Percentiles rank a stretch among this genome's conserved stretches.
Conservation (phyloP, 495 filamentous ascomycete species). For the Cercophora newfieldiana region DNA sequence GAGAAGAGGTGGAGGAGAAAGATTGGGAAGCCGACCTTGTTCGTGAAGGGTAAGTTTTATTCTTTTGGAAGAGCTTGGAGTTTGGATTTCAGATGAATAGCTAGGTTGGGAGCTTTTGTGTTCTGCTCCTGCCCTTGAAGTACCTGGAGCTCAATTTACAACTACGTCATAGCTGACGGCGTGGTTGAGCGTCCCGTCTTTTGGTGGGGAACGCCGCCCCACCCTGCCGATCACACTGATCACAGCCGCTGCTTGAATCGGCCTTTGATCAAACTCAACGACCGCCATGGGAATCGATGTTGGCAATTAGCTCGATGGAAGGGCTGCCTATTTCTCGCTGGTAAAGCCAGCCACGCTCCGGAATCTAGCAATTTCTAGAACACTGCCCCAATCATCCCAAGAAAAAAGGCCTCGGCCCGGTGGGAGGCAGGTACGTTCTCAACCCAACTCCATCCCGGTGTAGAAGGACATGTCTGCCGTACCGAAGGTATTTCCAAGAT, state of each 20-base stretch:
- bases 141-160: too few relatives aligned
- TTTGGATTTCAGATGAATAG: background rate
- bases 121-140: conserved; percentile 5
- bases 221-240: background rate
- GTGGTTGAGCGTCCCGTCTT: conserved; percentile 16
- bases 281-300: background rate
- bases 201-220: conserved; percentile 9
- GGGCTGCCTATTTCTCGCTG: too few relatives aligned
- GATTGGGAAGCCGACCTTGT: background rate
- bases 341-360: too few relatives aligned
- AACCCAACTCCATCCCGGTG: too few relatives aligned
- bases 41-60: background rate
- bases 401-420: too few relatives aligned
- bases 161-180: conserved; percentile 34
- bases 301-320: background rate
- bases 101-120: conserved; percentile 1
- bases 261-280: background rate
- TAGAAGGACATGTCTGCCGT: too few relatives aligned
- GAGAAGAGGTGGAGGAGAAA: background rate
- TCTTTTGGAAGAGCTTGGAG: background rate
- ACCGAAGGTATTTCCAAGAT: too few relatives aligned
- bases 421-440: too few relatives aligned
- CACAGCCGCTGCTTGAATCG: conserved; percentile 4
- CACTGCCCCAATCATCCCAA: too few relatives aligned
- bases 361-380: too few relatives aligned